phyloP scores from a whole-genome alignment of 106 monocot genomes.

The Dendrobium huoshanense region DNA sequence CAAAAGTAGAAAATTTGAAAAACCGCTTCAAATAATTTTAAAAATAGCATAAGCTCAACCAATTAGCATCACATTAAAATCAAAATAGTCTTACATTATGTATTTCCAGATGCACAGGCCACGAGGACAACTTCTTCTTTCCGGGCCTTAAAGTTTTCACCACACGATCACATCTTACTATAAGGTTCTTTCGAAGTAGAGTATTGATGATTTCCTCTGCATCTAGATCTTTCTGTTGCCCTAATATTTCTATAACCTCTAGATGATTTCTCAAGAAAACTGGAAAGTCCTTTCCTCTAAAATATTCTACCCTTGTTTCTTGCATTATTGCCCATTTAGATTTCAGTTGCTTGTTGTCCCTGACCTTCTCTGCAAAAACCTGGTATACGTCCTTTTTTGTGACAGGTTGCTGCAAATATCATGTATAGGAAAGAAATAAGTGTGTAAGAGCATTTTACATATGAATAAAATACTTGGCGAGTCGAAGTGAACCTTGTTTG shows the following conservation, averaged over 20 bases:
- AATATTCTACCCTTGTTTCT: slow-evolving; percentile 96
- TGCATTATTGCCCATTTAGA: slow-evolving; percentile 99
- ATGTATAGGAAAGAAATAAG: background rate
- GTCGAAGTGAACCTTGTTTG: background rate
- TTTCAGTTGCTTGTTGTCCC: slow-evolving; percentile 94
- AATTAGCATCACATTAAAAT: background rate
- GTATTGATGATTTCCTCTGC: slow-evolving; percentile 74
- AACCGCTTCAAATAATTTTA: background rate
- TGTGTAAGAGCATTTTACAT: background rate
- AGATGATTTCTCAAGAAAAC: slow-evolving; percentile 74
- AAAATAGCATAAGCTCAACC: background rate
- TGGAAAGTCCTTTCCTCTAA: slow-evolving; percentile 87
- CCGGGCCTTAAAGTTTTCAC: slow-evolving; percentile 94
- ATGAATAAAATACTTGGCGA: background rate
- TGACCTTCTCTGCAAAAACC: slow-evolving; percentile 93
- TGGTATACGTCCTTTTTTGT: slow-evolving; percentile 71
- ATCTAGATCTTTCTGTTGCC: slow-evolving; percentile 71
- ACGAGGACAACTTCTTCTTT: slow-evolving; percentile 93
- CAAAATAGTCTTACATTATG: slow-evolving; percentile 44
- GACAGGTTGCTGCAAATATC: slow-evolving; percentile 50
- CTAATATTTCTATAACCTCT: slow-evolving; percentile 70
- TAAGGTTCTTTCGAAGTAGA: slow-evolving; percentile 64
- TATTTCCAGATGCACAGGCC: slow-evolving; percentile 95
- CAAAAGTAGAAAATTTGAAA: background rate
- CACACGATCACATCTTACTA: slow-evolving; percentile 90